Evolutionary conservation across 495 filamentous ascomycete genomes (phyloP).

Genomic region (Astrothelium subdiscretum): DNA sequence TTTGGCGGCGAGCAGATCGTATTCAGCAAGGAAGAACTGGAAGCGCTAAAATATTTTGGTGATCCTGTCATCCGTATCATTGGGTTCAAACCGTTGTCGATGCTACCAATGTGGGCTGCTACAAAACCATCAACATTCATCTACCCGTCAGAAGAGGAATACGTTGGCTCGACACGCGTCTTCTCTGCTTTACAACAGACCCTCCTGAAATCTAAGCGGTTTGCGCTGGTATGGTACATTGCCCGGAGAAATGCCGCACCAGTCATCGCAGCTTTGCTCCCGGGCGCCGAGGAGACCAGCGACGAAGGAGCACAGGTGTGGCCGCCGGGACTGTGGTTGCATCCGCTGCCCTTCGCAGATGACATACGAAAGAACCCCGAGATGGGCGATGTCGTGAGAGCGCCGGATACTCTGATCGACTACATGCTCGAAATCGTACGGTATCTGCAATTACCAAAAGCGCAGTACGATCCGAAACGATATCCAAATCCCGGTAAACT

Average conservation of each 20-base stretch:
- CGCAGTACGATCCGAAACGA: slow-evolving; percentile 64
- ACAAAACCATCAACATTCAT: slow-evolving; percentile 79
- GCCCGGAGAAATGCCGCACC: slow-evolving; percentile 68
- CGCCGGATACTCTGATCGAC: slow-evolving; percentile 63
- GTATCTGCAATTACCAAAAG: slow-evolving; percentile 83
- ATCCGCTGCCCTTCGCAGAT: slow-evolving; percentile 80
- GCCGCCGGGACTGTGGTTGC: slow-evolving; percentile 82
- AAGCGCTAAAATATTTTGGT: slow-evolving; percentile 63
- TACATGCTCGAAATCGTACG: slow-evolving; percentile 69
- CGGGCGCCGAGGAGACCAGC: slow-evolving; percentile 55
- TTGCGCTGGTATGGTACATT: slow-evolving; percentile 84
- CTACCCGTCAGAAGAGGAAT: slow-evolving; percentile 86
- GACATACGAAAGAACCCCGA: slow-evolving; percentile 72
- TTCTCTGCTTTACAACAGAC: slow-evolving; percentile 88
- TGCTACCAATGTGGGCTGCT: slow-evolving; percentile 76
- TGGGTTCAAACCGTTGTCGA: slow-evolving; percentile 75
- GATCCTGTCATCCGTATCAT: slow-evolving; percentile 77
- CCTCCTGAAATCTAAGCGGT: slow-evolving; percentile 61
- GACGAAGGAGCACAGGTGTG: slow-evolving; percentile 55
- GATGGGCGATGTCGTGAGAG: slow-evolving; percentile 36
- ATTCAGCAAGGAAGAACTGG: slow-evolving; percentile 75
- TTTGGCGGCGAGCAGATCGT: slow-evolving; percentile 84
- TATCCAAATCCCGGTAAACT: slow-evolving; percentile 56
- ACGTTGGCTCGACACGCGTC: slow-evolving; percentile 79
- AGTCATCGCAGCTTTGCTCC: slow-evolving; percentile 65